Evolutionary conservation across 2,329 filamentous ascomycete genomes (phyloP), one percentile per base, ranked within the genome.

Genomic region (Calonectria hawksworthii): DNA sequence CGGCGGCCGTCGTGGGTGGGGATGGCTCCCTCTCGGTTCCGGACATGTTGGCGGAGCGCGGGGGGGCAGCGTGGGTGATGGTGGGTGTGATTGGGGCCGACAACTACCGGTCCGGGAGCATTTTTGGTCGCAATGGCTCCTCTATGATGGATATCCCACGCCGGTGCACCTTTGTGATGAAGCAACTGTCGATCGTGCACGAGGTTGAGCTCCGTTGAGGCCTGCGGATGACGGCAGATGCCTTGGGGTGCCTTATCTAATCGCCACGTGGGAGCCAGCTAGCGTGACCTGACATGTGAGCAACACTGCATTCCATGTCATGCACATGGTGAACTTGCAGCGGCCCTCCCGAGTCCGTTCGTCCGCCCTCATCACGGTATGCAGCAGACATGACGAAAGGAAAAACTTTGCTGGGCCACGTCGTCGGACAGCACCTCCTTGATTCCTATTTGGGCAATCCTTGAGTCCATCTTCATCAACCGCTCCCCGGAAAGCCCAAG

Each of bases 171-270:
- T 70, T 59, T 52, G 50, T 68, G 70, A 70, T 70, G 74, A 70
- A 59, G 56, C 54, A 36, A 47, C 6, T 32, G 44, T 56, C 66
- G 61, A 68, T 51, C 32, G 47, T 38, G 63, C n/a, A 16, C 64
- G 52, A 50, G 32, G 72, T 47, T 74, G 68, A 75, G 70, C 59
- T 73, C 41, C 61, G 63, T 59, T 68, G 73, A 78, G 66, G 72
- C 72, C 71, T 68, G 72, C 72, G 72, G 78, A 79, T 80, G 79
- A 80, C 74, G 78, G 77, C 76, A 71, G 75, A 70, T 70, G 77
- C 68, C 70, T 74, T 59, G 51, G 63, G 52, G 41, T 5, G 32
- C 32, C 78, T 82, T 83, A 83, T 83, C 82, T 83, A 82, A 83
- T 83, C 82, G 76, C 72, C 82, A 83, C 80, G 81, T 82, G 81